phyloP scores from a whole-genome alignment of 1,139 yeast species.

The Blastobotrys elegans region DNA sequence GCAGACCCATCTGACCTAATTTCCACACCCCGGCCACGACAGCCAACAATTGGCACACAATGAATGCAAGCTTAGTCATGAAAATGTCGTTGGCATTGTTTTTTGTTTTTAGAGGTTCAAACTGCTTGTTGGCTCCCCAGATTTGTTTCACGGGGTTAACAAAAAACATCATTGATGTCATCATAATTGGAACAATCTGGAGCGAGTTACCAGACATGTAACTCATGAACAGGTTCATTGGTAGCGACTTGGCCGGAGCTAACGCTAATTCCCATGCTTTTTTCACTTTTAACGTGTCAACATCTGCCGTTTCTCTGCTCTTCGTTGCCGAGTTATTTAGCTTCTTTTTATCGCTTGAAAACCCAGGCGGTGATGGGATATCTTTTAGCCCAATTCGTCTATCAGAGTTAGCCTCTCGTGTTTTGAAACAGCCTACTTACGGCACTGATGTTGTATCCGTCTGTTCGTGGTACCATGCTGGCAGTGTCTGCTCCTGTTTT shows the following conservation, averaged over 20 bases:
- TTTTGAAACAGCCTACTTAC: slow-evolving; percentile 6
- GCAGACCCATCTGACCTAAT: slow-evolving; percentile 79
- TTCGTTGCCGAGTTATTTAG: background rate
- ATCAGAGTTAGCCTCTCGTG: slow-evolving; percentile 2
- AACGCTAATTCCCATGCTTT: slow-evolving; percentile 87
- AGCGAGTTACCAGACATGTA: slow-evolving; percentile 91
- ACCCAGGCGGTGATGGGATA: slow-evolving; percentile 20
- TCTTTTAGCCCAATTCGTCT: slow-evolving; percentile 13
- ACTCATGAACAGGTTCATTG: slow-evolving; percentile 86
- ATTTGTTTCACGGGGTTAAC: slow-evolving; percentile 73
- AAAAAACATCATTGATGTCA: slow-evolving; percentile 76
- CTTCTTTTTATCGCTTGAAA: slow-evolving; percentile 11
- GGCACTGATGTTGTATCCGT: slow-evolving; percentile 24
- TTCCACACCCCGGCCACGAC: slow-evolving; percentile 81
- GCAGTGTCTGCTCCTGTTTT: slow-evolving; percentile 11
- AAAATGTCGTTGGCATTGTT: slow-evolving; percentile 40
- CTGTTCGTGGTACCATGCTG: slow-evolving; percentile 30
- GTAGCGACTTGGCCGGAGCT: slow-evolving; percentile 77
- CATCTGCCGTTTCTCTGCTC: slow-evolving; percentile 7
- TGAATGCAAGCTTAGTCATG: slow-evolving; percentile 44
- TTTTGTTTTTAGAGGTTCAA: slow-evolving; percentile 32
- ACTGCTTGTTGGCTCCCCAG: slow-evolving; percentile 46
- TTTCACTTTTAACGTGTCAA: slow-evolving; percentile 32
- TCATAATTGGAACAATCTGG: slow-evolving; percentile 86
- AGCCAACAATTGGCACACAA: slow-evolving; percentile 58